Percentiles rank a stretch among this genome's conserved stretches.
Evolutionary conservation across 306 rosid genomes (phyloP).

Genomic region (Dalbergia cultrata): DNA sequence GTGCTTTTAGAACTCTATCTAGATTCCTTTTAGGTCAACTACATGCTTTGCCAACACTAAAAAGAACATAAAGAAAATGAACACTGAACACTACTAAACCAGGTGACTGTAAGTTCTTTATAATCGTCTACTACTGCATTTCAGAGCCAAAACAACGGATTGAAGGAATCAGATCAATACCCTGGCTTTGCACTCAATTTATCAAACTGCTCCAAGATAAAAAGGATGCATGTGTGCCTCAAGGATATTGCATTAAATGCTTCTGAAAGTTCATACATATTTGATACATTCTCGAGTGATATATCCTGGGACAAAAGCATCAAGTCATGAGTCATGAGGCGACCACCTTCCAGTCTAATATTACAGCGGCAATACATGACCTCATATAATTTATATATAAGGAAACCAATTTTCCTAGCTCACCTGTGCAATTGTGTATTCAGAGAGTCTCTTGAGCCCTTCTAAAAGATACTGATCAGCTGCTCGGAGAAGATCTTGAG

Average conservation of each 20-base stretch:
- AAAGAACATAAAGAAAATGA: too few species aligned
- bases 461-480: conserved; percentile 99
- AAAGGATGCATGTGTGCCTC: conserved; percentile 92
- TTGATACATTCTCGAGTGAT: conserved; percentile 84
- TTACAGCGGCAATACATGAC: background rate
- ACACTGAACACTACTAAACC: too few species aligned
- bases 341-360: conserved; percentile 28
- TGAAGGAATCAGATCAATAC: conserved; percentile 61
- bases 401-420: conserved; percentile 36
- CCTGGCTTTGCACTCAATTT: conserved; percentile 91
- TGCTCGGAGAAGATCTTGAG: conserved; percentile 98
- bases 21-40: too few species aligned
- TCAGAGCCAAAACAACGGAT: conserved; percentile 13
- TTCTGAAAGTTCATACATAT: conserved; percentile 98
- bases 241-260: conserved; percentile 93
- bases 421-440: conserved; percentile 96
- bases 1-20: too few species aligned
- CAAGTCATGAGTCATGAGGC: conserved; percentile 43
- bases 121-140: background rate
- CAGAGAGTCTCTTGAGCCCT: conserved; percentile 96
- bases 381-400: background rate
- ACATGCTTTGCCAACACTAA: too few species aligned
- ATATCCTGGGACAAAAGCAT: conserved; percentile 71
- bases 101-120: conserved; percentile 8
- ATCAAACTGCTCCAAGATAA: conserved; percentile 87